These are phyloP conservation scores for Cyphellophora europaea DNA, from an alignment of 2,329 filamentous ascomycete species.

Conservation along the genomic window DNA sequence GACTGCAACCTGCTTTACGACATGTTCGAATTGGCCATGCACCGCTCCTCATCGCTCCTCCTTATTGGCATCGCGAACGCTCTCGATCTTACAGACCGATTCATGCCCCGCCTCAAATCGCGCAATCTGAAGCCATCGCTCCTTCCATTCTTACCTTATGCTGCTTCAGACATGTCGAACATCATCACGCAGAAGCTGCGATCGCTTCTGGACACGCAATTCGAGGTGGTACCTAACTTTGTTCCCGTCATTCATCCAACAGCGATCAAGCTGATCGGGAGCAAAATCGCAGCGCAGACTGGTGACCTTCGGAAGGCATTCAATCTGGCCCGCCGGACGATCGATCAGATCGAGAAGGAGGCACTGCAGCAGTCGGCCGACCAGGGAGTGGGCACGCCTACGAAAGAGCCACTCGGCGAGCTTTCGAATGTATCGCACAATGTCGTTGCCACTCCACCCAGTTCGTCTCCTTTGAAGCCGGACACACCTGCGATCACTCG, in stretches of 20 bases:
- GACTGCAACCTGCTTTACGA: slow-evolving; percentile 84
- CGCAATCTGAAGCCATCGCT: slow-evolving; percentile 84
- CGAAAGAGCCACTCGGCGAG: slow-evolving; percentile 69
- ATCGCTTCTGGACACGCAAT: slow-evolving; percentile 54
- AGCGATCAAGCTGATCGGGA: slow-evolving; percentile 85
- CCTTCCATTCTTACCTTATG: slow-evolving; percentile 88
- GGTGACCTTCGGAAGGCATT: slow-evolving; percentile 93
- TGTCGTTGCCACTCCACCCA: slow-evolving; percentile 1
- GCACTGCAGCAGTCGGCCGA: slow-evolving; percentile 57
- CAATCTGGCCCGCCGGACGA: slow-evolving; percentile 79
- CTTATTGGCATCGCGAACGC: slow-evolving; percentile 94
- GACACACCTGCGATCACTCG: slow-evolving; percentile 35
- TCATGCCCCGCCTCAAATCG: slow-evolving; percentile 84
- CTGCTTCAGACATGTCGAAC: slow-evolving; percentile 71
- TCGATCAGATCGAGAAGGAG: slow-evolving; percentile 82
- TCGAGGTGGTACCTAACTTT: slow-evolving; percentile 43
- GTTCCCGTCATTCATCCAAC: slow-evolving; percentile 88
- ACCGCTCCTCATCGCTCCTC: slow-evolving; percentile 67
- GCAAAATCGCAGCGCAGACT: slow-evolving; percentile 89
- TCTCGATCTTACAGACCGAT: slow-evolving; percentile 87
- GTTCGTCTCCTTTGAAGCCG: slow-evolving; percentile 41
- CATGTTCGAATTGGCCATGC: slow-evolving; percentile 93
- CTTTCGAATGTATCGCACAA: slow-evolving; percentile 52
- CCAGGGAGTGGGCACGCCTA: slow-evolving; percentile 51
- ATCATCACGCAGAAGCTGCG: slow-evolving; percentile 79